These are phyloP conservation scores for Suillus subalutaceus DNA, from an alignment of 768 basidiomycete species.

Conservation along the genomic window DNA sequence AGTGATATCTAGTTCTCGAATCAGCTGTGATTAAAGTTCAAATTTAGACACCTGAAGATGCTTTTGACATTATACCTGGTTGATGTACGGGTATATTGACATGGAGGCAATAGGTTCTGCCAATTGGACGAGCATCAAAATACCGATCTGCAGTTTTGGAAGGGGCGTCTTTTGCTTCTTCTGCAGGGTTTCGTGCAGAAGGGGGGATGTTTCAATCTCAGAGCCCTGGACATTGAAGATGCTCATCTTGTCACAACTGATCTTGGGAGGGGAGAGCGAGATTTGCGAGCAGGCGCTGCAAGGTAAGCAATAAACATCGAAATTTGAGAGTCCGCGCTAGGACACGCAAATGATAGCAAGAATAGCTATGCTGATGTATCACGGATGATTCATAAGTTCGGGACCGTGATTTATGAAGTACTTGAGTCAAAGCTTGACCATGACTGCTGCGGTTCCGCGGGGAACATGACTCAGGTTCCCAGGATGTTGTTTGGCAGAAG, in stretches of 20 bases:
- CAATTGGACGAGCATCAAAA: slow-evolving; percentile 39
- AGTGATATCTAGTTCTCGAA: slow-evolving; percentile 46
- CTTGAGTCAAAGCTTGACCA: neutral
- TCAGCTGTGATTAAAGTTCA: slow-evolving; percentile 29
- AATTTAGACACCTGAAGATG: neutral
- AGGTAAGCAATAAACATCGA: neutral
- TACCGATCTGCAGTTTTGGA: slow-evolving; percentile 41
- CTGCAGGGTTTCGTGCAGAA: neutral
- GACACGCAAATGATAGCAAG: neutral
- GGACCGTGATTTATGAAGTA: neutral
- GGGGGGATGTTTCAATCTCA: neutral
- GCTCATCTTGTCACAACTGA: neutral
- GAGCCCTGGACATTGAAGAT: neutral
- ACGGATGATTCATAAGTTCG: neutral
- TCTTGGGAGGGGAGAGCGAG: neutral
- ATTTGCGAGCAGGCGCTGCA: neutral
- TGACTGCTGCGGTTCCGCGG: neutral
- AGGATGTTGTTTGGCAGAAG: slow-evolving; percentile 1
- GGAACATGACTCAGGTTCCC: neutral
- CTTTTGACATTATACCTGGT: slow-evolving; percentile 37
- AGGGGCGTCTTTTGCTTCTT: slow-evolving; percentile 31
- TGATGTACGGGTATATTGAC: slow-evolving; percentile 53
- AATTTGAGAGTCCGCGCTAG: neutral
- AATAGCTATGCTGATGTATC: neutral
- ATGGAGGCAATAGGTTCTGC: slow-evolving; percentile 40